These are phyloP conservation scores for Aspergillus ostianus DNA, from an alignment of 495 filamentous ascomycete species.

Conservation along the genomic window DNA sequence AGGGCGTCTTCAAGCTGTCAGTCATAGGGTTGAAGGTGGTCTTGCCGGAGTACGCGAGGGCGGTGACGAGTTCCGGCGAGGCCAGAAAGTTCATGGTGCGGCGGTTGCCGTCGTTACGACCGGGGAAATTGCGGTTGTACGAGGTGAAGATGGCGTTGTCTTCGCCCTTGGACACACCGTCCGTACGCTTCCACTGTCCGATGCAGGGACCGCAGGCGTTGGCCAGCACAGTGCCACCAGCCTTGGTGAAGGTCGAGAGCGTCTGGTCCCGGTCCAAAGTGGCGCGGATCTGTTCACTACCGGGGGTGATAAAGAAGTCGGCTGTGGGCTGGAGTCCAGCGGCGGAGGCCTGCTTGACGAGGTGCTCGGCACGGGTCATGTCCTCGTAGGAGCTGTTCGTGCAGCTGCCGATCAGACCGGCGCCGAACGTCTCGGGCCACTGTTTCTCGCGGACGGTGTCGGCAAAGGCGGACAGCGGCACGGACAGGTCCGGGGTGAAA, in stretches of 20 bases:
- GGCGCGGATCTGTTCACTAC: conserved; percentile 93
- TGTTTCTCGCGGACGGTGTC: conserved; percentile 75
- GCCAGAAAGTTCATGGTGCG: conserved; percentile 98
- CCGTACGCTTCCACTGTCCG: conserved; percentile 93
- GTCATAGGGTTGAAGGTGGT: conserved; percentile 97
- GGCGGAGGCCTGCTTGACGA: conserved; percentile 84
- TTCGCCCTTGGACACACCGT: conserved; percentile 76
- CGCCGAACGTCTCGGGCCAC: conserved; percentile 88
- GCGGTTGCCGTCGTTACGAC: conserved; percentile 93
- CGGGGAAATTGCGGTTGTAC: conserved; percentile 98
- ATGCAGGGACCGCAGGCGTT: conserved; percentile 97
- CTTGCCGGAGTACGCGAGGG: conserved; percentile 86
- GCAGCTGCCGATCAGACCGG: conserved; percentile 94
- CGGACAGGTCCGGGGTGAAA: conserved; percentile 92
- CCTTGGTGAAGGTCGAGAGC: conserved; percentile 78
- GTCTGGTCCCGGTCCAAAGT: conserved; percentile 86
- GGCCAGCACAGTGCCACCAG: conserved; percentile 85
- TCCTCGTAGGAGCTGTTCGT: conserved; percentile 98
- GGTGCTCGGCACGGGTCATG: conserved; percentile 89
- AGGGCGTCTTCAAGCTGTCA: conserved; percentile 77
- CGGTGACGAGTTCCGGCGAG: conserved; percentile 92
- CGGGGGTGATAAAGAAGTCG: conserved; percentile 93
- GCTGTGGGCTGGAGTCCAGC: conserved; percentile 85
- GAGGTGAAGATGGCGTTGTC: conserved; percentile 94
- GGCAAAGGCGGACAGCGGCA: conserved; percentile 83